Evolutionary conservation across 352 stramenopile genomes (phyloP).

Genomic region (Pseudoperonospora humuli): DNA sequence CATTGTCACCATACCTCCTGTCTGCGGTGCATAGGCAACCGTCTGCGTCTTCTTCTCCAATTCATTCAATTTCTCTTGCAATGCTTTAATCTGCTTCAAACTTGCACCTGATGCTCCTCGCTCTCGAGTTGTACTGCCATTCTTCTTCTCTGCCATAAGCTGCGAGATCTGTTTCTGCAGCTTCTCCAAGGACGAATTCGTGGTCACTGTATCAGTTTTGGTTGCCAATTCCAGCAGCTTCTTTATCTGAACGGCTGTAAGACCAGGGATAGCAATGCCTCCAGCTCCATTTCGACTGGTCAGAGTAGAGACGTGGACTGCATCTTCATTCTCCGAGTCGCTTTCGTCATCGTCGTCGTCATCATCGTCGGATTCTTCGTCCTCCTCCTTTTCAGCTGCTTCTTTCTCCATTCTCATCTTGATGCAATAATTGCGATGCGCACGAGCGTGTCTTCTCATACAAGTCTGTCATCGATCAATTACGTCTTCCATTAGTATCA

Average conservation of each 20-base stretch:
- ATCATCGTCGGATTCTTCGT: constrained; percentile 34
- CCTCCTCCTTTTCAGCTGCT: constrained; percentile 40
- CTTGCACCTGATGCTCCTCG: constrained; percentile 37
- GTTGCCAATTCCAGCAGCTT: constrained; percentile 56
- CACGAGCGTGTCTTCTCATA: constrained; percentile 58
- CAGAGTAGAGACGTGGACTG: constrained; percentile 15
- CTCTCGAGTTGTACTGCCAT: constrained; percentile 14
- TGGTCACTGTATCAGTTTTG: constrained; percentile 42
- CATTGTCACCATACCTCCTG: constrained; percentile 6
- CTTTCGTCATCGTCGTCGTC: constrained; percentile 48
- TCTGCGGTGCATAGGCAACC: constrained; percentile 30
- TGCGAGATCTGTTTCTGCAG: constrained; percentile 70
- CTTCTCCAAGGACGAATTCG: constrained; percentile 42
- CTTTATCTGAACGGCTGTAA: constrained; percentile 58
- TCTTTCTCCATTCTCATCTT: constrained; percentile 57
- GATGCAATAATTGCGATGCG: constrained; percentile 69
- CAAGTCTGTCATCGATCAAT: constrained; percentile 33
- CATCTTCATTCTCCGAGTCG: constrained; percentile 61
- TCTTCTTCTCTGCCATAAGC: constrained; percentile 44
- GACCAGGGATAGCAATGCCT: constrained; percentile 38
- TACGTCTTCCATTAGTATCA: not conserved
- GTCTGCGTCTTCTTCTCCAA: constrained; percentile 68
- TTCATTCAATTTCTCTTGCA: constrained; percentile 66
- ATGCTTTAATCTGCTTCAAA: constrained; percentile 64
- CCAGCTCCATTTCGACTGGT: constrained; percentile 2